Evolutionary conservation across 192 early-diverging fungal species (phyloP).

Genomic region (Glomus cerebriforme): DNA sequence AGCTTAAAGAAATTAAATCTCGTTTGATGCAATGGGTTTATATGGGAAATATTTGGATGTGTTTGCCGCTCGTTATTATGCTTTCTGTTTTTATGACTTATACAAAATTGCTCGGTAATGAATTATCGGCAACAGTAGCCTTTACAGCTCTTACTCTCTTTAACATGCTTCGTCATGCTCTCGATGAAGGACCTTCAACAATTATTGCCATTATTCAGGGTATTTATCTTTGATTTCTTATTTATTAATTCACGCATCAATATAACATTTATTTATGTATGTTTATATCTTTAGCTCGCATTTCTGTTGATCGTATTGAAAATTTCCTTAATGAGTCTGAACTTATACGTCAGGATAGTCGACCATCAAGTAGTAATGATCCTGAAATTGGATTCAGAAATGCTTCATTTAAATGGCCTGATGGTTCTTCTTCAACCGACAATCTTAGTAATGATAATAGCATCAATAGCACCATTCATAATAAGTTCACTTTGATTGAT

Average conservation of each 20-base stretch:
- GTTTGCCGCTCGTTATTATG: slow-evolving; percentile 63
- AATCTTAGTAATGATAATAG: slow-evolving; percentile 25
- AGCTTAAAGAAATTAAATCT: slow-evolving; percentile 57
- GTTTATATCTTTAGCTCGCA: slow-evolving; percentile 39
- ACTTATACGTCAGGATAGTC: slow-evolving; percentile 49
- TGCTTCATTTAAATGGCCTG: slow-evolving; percentile 69
- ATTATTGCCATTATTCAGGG: slow-evolving; percentile 61
- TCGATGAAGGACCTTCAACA: slow-evolving; percentile 64
- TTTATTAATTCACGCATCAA: not conserved
- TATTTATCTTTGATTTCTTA: not conserved
- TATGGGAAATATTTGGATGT: slow-evolving; percentile 56
- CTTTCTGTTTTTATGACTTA: slow-evolving; percentile 62
- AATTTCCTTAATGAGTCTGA: slow-evolving; percentile 76
- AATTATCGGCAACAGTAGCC: slow-evolving; percentile 21
- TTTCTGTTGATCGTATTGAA: slow-evolving; percentile 71
- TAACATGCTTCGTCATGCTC: slow-evolving; percentile 65
- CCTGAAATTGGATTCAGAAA: slow-evolving; percentile 65
- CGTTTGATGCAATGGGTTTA: slow-evolving; percentile 59
- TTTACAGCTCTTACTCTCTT: slow-evolving; percentile 78
- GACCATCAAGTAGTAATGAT: slow-evolving; percentile 39
- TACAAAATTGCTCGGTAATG: slow-evolving; percentile 58
- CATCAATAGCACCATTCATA: not conserved
- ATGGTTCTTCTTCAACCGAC: slow-evolving; percentile 37
- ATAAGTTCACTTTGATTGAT: slow-evolving; percentile 60
- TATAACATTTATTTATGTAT: not conserved